phyloP scores from a whole-genome alignment of 2,329 filamentous ascomycete genomes.

The Neofusicoccum kwambonambiense region DNA sequence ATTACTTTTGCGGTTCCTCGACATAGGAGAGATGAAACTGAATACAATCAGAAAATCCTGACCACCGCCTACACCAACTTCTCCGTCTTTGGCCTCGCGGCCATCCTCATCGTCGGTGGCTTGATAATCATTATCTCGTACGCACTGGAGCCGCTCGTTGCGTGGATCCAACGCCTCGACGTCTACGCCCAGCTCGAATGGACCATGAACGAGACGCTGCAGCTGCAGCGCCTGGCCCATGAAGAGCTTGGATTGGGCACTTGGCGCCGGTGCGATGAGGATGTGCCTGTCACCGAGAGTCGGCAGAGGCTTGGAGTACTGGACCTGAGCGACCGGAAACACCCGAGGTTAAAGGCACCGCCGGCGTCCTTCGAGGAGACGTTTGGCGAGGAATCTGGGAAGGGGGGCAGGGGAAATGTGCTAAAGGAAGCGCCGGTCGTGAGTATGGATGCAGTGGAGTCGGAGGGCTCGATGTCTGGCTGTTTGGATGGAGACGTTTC shows the following conservation, averaged over 20 bases:
- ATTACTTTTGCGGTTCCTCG: neutral
- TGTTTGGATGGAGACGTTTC: no score
- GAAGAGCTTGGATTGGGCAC: conserved; percentile 16
- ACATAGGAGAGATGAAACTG: neutral
- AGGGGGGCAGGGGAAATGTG: no score
- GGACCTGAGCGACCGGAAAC: conserved; percentile 5
- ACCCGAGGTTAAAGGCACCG: conserved; percentile 5
- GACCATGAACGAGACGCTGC: conserved; percentile 18
- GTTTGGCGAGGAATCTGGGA: neutral
- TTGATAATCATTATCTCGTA: conserved; percentile 24
- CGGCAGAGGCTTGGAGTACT: conserved; percentile 1
- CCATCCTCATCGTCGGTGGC: conserved; percentile 24
- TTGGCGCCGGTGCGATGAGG: conserved; percentile 17
- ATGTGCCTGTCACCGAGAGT: conserved; percentile 6
- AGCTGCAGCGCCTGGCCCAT: conserved; percentile 19
- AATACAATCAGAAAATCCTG: conserved; percentile 5
- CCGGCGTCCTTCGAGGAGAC: neutral
- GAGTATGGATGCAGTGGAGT: no score
- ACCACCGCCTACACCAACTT: conserved; percentile 23
- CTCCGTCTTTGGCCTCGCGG: conserved; percentile 25
- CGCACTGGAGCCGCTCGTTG: conserved; percentile 8
- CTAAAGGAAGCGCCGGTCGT: no score
- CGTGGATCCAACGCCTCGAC: conserved; percentile 17
- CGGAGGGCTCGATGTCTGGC: no score
- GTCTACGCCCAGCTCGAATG: conserved; percentile 20